A percentile compares a stretch with the other conserved stretches of the same genome.
Conservation (phyloP, 2,329 filamentous ascomycete species). For the Fusarium sp. region DNA sequence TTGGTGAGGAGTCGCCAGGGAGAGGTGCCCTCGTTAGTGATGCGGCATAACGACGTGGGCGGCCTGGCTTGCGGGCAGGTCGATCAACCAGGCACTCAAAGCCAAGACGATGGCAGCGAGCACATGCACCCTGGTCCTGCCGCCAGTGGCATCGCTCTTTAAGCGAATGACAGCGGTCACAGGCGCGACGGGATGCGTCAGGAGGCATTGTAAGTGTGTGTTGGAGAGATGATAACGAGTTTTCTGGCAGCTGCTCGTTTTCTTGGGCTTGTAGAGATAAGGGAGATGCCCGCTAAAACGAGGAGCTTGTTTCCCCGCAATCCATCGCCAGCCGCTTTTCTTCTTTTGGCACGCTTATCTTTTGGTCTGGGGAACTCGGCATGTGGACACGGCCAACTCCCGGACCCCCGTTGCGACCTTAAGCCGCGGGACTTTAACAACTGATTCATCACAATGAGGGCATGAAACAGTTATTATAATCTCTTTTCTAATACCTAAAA, state of each 20-base stretch:
- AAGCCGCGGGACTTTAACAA: not conserved
- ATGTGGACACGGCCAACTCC: not conserved
- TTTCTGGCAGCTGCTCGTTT: not conserved
- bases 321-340: not conserved
- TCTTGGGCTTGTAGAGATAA: not conserved
- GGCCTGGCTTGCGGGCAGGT: constrained; percentile 27
- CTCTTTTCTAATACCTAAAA: not conserved
- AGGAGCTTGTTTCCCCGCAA: not conserved
- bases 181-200: constrained; percentile 18
- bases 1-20: not conserved
- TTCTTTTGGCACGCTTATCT: not conserved
- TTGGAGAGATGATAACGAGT: not conserved
- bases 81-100: constrained; percentile 31
- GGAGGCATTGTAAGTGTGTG: not conserved
- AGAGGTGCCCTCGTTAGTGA: not conserved
- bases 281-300: not conserved
- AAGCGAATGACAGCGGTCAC: constrained; percentile 43
- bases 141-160: constrained; percentile 43
- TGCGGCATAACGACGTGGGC: constrained; percentile 11
- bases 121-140: constrained; percentile 19
- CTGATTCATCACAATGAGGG: not conserved
- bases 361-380: not conserved
- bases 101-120: constrained; percentile 38
- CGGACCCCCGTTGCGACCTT: no score
- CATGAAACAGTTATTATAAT: not conserved